Conservation (phyloP, 2,329 filamentous ascomycete genomes). For the Amphichorda felina region DNA sequence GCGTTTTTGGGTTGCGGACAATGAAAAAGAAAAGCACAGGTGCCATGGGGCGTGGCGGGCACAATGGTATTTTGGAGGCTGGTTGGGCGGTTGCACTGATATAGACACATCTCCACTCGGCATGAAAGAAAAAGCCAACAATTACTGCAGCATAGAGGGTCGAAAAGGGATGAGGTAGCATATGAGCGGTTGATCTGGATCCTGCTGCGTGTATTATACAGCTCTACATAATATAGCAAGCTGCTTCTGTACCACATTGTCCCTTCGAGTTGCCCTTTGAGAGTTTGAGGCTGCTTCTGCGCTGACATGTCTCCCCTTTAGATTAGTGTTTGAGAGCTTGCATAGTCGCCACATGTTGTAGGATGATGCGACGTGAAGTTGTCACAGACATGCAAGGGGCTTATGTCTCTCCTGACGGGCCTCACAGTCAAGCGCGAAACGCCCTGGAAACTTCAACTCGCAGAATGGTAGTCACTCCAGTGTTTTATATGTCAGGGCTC, state of each 20-base stretch:
- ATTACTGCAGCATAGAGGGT: conserved; percentile 1
- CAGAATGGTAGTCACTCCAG: no score
- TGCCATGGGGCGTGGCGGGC: conserved; percentile 1
- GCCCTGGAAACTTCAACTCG: no score
- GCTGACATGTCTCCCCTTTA: no score
- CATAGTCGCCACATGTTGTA: no score
- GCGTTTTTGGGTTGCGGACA: not conserved
- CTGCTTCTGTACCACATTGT: not conserved
- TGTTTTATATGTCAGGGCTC: no score
- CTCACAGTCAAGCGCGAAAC: no score
- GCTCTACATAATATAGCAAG: not conserved
- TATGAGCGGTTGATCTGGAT: conserved; percentile 1
- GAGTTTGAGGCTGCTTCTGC: no score
- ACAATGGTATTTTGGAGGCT: not conserved
- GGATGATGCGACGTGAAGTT: no score
- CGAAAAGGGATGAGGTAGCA: not conserved
- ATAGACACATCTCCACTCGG: conserved; percentile 41
- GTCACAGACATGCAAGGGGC: no score
- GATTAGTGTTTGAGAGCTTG: no score
- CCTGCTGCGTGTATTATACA: conserved; percentile 4
- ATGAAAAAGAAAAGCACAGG: not conserved
- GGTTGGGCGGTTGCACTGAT: conserved; percentile 9
- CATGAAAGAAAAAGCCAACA: conserved; percentile 17
- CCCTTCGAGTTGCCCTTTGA: no score
- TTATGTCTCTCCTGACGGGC: no score